Conservation (phyloP, 2,329 filamentous ascomycete species). For the Apiospora rasikravindrae region DNA sequence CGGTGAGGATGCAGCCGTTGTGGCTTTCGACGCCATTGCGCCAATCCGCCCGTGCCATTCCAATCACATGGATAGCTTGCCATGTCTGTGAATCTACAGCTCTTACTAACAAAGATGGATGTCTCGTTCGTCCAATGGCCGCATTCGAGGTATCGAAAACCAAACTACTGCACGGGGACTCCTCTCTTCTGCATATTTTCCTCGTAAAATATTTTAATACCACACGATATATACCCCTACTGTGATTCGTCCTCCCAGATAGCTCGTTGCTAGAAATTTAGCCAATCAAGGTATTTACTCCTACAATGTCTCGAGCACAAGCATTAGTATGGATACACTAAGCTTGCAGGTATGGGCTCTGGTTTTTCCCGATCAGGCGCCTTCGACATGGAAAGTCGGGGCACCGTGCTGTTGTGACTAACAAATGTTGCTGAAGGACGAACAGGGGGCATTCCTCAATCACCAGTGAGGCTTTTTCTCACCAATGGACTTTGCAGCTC, state of each 20-base stretch:
- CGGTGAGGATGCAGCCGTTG: not conserved
- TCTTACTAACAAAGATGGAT: not conserved
- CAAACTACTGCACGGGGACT: not conserved
- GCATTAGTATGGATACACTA: not conserved
- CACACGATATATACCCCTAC: not conserved
- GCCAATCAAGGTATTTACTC: not conserved
- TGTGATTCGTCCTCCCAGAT: not conserved
- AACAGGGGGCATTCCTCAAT: not conserved
- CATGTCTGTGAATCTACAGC: not conserved
- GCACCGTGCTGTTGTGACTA: not conserved
- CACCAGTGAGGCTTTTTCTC: not conserved
- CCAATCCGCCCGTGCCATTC: not conserved
- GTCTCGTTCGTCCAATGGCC: not conserved
- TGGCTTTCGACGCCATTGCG: not conserved
- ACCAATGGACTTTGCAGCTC: not conserved
- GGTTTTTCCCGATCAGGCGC: not conserved
- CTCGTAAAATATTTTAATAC: not conserved
- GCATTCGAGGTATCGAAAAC: not conserved
- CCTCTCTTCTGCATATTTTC: not conserved
- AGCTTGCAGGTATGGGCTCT: not conserved
- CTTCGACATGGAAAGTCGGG: not conserved
- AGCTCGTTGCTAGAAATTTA: not conserved
- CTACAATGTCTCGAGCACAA: not conserved
- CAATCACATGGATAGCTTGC: not conserved
- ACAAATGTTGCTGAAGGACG: not conserved